Base-by-base conservation (phyloP, 2,329 filamentous ascomycete genomes). In the Scopulariopsis brevicaulis region DNA sequence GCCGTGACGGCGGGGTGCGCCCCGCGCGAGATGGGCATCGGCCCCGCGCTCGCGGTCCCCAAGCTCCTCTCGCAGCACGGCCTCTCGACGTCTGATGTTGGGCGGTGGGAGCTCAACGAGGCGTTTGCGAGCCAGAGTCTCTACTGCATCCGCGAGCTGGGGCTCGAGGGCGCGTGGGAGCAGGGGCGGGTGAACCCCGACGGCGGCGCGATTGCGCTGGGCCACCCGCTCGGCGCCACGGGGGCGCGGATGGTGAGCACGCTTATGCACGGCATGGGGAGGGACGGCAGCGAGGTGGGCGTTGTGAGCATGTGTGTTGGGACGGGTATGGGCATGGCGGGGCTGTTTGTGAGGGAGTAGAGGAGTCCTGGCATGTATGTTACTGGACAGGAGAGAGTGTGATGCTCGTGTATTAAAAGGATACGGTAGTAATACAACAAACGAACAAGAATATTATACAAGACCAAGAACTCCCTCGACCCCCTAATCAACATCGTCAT, bases 81-180 rank as follows among this genome's bases (percentile, higher is more conserved):
- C 0, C 69, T 96, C 15, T 68, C 73, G 51, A 85, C 76, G 14
- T 75, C 77, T 2, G 90, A 96, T 59, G 82, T 97, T 0, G 81
- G 86, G 40, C 76, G 94, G 11, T 96, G 91, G 91, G 92, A 96
- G 77, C 87, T 96, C 71, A 96, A 96, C 71, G 92, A 96, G 80
- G 83, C 84, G 7, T 86, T 86, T 70, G 83, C 83, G 2, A 84
- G 80, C 64, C 83, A 86, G 71, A 76, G 81, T 1, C 71, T 87
- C 5, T 79, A 96, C 73, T 92, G 87, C 65, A 73, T 93, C 53
- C 76, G 90, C 60, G 80, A 83, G 65, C 68, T 94, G 12, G 87
- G 85, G 0, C 74, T 93, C 22, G 84, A 84, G 69, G 69, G 73
- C 65, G 82, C 66, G 63, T 84, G 77, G 74, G 79, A 85, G 64